phyloP scores from a whole-genome alignment of 2,329 filamentous ascomycete genomes.

The Mycosphaerella sp. region DNA sequence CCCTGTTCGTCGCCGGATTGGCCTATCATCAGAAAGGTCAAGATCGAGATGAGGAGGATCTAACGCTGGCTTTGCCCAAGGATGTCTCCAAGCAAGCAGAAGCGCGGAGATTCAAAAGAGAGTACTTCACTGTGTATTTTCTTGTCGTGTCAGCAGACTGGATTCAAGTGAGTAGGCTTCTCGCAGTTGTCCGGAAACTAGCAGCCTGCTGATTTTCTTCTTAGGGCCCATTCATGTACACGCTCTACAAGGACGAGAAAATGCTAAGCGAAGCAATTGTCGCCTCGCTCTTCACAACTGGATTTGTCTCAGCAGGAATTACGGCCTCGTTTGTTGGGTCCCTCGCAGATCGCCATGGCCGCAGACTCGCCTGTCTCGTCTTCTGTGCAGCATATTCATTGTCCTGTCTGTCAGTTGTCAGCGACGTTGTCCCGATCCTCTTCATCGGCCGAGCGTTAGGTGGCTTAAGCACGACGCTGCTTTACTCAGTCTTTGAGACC shows the following conservation, averaged over 20 bases:
- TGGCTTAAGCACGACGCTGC: slow-evolving; percentile 50
- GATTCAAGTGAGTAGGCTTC: slow-evolving; percentile 36
- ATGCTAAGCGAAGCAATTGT: slow-evolving; percentile 41
- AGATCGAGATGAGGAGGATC: slow-evolving; percentile 12
- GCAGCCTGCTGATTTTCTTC: not conserved
- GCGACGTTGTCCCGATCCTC: slow-evolving; percentile 42
- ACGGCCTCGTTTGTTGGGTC: slow-evolving; percentile 46
- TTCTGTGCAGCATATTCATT: slow-evolving; percentile 51
- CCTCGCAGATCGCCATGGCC: slow-evolving; percentile 47
- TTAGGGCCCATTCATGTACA: slow-evolving; percentile 47
- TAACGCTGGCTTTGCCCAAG: slow-evolving; percentile 9
- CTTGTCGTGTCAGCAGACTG: slow-evolving; percentile 44
- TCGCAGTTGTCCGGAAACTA: too few species aligned
- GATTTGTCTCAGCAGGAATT: slow-evolving; percentile 46
- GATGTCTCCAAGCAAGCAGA: slow-evolving; percentile 25
- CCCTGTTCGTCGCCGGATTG: slow-evolving; percentile 20
- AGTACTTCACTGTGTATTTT: slow-evolving; percentile 42
- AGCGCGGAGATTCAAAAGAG: slow-evolving; percentile 36
- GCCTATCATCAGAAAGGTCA: slow-evolving; percentile 15
- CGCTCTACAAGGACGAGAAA: slow-evolving; percentile 49
- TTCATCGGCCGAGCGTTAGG: slow-evolving; percentile 50
- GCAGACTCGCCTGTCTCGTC: slow-evolving; percentile 47
- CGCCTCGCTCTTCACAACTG: slow-evolving; percentile 43
- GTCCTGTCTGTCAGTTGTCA: slow-evolving; percentile 49
- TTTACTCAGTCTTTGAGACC: slow-evolving; percentile 55